These are phyloP conservation scores for Herpotrichia juniperi DNA, from an alignment of 2,329 filamentous ascomycete species.

Conservation along the genomic window DNA sequence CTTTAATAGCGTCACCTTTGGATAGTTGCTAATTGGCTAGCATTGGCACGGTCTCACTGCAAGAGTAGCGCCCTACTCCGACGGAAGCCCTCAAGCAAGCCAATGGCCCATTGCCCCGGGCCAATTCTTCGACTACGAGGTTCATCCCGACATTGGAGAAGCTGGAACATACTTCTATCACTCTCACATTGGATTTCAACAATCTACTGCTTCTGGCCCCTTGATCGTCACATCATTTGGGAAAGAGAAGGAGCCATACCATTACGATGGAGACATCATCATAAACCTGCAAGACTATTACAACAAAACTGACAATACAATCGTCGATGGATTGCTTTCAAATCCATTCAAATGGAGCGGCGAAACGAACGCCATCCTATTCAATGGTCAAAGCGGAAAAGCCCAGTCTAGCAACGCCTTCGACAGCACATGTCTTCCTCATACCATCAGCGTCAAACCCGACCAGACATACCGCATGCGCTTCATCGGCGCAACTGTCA, in stretches of 20 bases:
- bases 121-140: slow-evolving; percentile 72
- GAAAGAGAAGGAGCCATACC: slow-evolving; percentile 53
- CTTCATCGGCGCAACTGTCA: slow-evolving; percentile 62
- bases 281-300: slow-evolving; percentile 65
- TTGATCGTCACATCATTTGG: slow-evolving; percentile 62
- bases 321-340: slow-evolving; percentile 58
- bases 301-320: slow-evolving; percentile 57
- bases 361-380: slow-evolving; percentile 61
- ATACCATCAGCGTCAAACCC: slow-evolving; percentile 64
- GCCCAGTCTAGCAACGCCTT: slow-evolving; percentile 45
- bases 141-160: slow-evolving; percentile 58
- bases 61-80: slow-evolving; percentile 66
- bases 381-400: slow-evolving; percentile 61
- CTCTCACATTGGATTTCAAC: slow-evolving; percentile 69
- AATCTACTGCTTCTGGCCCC: slow-evolving; percentile 61
- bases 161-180: slow-evolving; percentile 73
- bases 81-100: slow-evolving; percentile 64
- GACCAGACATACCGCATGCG: slow-evolving; percentile 67
- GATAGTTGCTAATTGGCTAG: slow-evolving; percentile 38
- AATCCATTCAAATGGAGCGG: slow-evolving; percentile 64
- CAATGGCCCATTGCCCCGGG: slow-evolving; percentile 70
- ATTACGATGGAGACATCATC: slow-evolving; percentile 67
- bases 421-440: slow-evolving; percentile 50
- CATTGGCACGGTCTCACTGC: slow-evolving; percentile 73
- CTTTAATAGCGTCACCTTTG: slow-evolving; percentile 2